A percentile compares a stretch with the other conserved stretches of the same genome.
Evolutionary conservation across 352 stramenopile species (phyloP).

Genomic region (Globisporangium carolinianum): DNA sequence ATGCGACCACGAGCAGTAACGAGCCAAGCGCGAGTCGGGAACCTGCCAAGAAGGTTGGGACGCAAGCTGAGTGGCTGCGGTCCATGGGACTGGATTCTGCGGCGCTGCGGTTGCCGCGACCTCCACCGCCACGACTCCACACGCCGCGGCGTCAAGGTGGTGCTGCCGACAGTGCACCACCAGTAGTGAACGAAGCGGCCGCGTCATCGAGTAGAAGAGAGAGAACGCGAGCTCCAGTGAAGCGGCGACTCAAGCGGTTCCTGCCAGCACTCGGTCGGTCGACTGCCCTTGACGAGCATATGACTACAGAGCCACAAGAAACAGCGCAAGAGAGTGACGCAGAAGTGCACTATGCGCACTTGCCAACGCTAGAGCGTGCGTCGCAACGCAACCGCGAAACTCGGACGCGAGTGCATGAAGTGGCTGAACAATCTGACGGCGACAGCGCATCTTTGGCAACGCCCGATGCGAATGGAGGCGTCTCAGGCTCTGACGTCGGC

Average conservation of each 20-base stretch:
- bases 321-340: neutral
- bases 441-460: neutral
- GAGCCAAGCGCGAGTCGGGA: neutral
- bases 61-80: slow-evolving; percentile 7
- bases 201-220: neutral
- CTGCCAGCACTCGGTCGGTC: slow-evolving; percentile 1
- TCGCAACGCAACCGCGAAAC: neutral
- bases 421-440: neutral
- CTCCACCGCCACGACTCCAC: slow-evolving; percentile 5
- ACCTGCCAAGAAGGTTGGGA: slow-evolving; percentile 7
- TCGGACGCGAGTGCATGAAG: neutral
- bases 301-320: too few species aligned
- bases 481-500: neutral
- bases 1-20: neutral
- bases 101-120: slow-evolving; percentile 4
- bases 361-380: neutral
- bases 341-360: neutral
- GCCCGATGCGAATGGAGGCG: neutral
- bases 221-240: neutral
- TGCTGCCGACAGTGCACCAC: neutral
- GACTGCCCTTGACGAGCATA: neutral
- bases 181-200: neutral
- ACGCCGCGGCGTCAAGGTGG: slow-evolving; percentile 1
- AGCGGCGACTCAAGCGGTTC: slow-evolving; percentile 1
- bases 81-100: slow-evolving; percentile 7